These are phyloP conservation scores for Senna siamea DNA, from an alignment of 306 rosid genomes.

Conservation along the genomic window DNA sequence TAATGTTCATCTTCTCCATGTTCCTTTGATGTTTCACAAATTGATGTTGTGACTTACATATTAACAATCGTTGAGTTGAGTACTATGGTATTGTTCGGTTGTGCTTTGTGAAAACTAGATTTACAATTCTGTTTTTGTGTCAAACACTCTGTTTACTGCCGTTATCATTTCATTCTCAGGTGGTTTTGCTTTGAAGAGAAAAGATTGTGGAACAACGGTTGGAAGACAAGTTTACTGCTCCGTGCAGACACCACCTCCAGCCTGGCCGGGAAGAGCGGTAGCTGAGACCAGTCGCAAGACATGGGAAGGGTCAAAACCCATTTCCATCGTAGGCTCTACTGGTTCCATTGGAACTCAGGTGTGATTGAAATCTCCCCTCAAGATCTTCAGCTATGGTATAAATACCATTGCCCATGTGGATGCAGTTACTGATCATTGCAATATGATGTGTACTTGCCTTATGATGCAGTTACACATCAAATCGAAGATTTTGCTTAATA, in stretches of 20 bases:
- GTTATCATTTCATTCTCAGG: constrained; percentile 47
- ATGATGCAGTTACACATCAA: no score
- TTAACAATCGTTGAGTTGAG: not conserved
- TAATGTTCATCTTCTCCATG: not conserved
- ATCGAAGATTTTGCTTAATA: not conserved
- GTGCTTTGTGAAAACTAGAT: no score
- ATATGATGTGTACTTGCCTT: not conserved
- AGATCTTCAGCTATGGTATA: constrained; percentile 2
- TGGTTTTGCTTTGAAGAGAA: constrained; percentile 65
- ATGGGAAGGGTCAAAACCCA: constrained; percentile 95
- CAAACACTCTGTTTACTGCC: no score
- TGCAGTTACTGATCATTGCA: not conserved
- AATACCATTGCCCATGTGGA: not conserved
- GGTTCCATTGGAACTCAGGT: constrained; percentile 99
- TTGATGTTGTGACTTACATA: not conserved
- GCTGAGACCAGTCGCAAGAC: constrained; percentile 52
- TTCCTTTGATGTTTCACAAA: not conserved
- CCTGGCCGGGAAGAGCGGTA: constrained; percentile 96
- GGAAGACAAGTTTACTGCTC: constrained; percentile 68
- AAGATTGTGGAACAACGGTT: constrained; percentile 44
- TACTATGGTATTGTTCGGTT: no score
- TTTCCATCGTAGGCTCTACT: constrained; percentile 84
- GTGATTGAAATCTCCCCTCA: constrained; percentile 8
- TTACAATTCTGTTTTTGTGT: no score
- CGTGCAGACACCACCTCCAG: constrained; percentile 73